Evolutionary conservation across 306 rosid species (phyloP).

Genomic region (Cicer cuneatum): DNA sequence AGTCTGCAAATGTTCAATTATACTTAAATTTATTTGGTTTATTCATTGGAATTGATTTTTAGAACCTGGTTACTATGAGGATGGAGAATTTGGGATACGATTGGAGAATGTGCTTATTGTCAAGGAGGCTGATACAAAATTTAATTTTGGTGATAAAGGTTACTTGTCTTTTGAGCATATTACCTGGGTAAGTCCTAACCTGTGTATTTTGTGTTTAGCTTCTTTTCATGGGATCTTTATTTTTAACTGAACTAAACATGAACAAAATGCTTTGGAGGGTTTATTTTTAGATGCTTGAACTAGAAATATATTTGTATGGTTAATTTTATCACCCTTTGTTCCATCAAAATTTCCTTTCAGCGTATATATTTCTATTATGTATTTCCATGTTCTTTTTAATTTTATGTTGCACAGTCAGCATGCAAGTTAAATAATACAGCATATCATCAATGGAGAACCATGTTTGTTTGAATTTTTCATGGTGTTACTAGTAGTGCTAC

Average conservation of each 20-base stretch:
- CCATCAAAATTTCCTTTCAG: neutral
- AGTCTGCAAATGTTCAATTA: constrained; percentile 7
- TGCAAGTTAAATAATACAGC: neutral
- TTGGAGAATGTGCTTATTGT: constrained; percentile 96
- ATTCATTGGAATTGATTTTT: constrained; percentile 40
- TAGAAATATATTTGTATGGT: neutral
- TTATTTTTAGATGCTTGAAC: neutral
- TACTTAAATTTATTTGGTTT: neutral
- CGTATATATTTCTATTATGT: neutral
- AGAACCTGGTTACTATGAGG: constrained; percentile 99
- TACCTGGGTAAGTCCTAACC: constrained; percentile 74
- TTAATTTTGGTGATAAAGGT: constrained; percentile 90
- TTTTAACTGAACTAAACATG: constrained; percentile 24
- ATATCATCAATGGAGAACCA: neutral
- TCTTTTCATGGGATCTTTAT: constrained; percentile 11
- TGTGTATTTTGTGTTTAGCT: neutral
- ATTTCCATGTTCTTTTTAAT: neutral
- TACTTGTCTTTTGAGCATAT: constrained; percentile 92
- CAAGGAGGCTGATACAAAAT: constrained; percentile 79
- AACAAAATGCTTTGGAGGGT: neutral
- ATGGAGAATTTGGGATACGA: constrained; percentile 89
- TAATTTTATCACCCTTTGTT: neutral
- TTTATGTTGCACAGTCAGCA: too few species aligned
- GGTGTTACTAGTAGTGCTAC: neutral
- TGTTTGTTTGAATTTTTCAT: neutral